Evolutionary conservation across 1,139 yeast genomes (phyloP), one percentile per base, ranked within the genome.

Genomic region (Nakaseomyces bracarensis): DNA sequence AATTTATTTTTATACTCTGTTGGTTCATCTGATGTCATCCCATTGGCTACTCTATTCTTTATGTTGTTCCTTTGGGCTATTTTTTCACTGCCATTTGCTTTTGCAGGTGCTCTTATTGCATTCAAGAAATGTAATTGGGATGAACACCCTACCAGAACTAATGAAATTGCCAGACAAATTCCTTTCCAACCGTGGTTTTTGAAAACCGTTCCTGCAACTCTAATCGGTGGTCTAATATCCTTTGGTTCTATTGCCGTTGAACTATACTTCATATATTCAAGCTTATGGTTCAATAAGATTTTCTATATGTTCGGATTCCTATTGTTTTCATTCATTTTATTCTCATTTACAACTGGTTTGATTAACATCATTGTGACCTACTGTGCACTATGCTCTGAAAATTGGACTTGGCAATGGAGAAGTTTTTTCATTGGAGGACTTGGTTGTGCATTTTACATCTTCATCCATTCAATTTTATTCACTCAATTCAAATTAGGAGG

Each of bases 391-490:
- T 86, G 96, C 60, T 71, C 87, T 36, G 98, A 91, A 61, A 85
- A 91, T 64, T 89, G 93, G 69, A 78, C 79, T 63, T 91, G 99
- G 99, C 96, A 87, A 60, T 91, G 98, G 98, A 79, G 89, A 62
- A 77, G 95, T 8, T 71, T 89, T 55, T 74, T 82, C 55, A 74
- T 87, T 46, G 93, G 96, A 22, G 97, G 96, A 41, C 46, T 52
- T 13, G 94, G 96, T 21, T 82, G 95, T 63, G 73, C 95, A 1
- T 55, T 82, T 44, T 93, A 89, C 62, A 82, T 89, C 33, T 86
- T 87, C 64, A 55, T 86, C 43, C 95, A 91, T 64, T 80, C 96
- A 3, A 68, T 87, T 48, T 69, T 83, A 50, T 73, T 91, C 54
- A 75, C 87, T 19, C 77, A 77, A 47, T 79, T 83, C 46, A 69